These are phyloP conservation scores for Pythium rhizo-oryzae DNA, from an alignment of 352 stramenopile genomes.

Conservation along the genomic window DNA sequence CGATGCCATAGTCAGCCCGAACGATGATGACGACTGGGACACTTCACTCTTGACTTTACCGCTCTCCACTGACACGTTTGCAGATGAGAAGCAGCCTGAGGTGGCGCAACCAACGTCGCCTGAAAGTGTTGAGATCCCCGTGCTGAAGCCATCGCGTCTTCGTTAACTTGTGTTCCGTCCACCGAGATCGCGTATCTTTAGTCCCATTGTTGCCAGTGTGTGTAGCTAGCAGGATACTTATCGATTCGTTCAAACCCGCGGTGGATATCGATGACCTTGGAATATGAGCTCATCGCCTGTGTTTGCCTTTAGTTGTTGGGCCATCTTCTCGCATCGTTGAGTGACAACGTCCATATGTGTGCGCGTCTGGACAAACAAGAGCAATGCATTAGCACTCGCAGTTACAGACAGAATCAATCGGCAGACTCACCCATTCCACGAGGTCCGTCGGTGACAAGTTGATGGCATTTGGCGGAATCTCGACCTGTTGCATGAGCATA, in stretches of 20 bases:
- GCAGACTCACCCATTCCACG: slow-evolving; percentile 49
- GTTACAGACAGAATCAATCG: too few species aligned
- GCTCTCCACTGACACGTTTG: neutral
- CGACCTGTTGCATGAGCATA: slow-evolving; percentile 40
- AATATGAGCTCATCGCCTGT: slow-evolving; percentile 72
- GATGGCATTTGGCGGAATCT: slow-evolving; percentile 26
- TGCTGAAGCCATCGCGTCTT: neutral
- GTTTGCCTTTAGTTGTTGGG: slow-evolving; percentile 42
- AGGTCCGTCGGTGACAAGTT: slow-evolving; percentile 16
- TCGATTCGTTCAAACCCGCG: slow-evolving; percentile 12
- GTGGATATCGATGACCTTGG: slow-evolving; percentile 54
- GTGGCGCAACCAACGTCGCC: neutral
- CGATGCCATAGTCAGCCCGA: neutral
- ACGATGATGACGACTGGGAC: neutral
- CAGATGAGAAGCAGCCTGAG: neutral
- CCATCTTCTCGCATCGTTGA: slow-evolving; percentile 42
- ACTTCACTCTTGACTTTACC: neutral
- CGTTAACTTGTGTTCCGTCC: neutral
- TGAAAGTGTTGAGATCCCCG: slow-evolving; percentile 3
- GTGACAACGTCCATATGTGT: slow-evolving; percentile 47
- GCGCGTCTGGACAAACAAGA: slow-evolving; percentile 33
- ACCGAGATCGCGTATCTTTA: neutral
- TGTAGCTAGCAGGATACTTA: neutral
- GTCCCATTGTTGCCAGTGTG: neutral
- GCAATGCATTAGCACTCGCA: neutral